Evolutionary conservation across 1,284 basidiomycete genomes (phyloP), one percentile per base, ranked within the genome.

Genomic region (Apiotrichum veenhuisii): DNA sequence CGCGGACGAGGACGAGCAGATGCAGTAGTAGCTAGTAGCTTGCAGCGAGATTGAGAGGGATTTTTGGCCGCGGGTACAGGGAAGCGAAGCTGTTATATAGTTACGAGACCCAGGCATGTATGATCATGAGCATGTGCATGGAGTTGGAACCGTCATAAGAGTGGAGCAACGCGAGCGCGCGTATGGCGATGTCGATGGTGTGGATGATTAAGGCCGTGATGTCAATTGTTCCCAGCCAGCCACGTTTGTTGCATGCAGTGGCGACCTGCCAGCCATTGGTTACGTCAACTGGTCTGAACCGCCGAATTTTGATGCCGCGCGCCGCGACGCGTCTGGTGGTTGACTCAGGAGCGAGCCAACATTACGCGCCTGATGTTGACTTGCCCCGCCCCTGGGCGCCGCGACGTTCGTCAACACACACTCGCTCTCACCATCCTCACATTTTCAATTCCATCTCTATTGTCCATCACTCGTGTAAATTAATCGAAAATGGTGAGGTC

Each of bases 1-100:
- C 59, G 80, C 79, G 36, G 87, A 85, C 66, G 87, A 87, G 2
- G 85, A 86, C 61, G 59, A 64, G 56, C 60, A 58, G 49, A 58
- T 62, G 60, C 51, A 60, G 37, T 54, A 43, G 36, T 33, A 3
- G 30, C 17, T 25, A 22, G n/a, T 18, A 22, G n/a, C n/a, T n/a
- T n/a, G n/a, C n/a, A n/a, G n/a, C n/a, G 30, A 18, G 38, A 27
- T 11, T 9, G 30, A 10, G 36, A 11, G 48, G 25, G 25, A 27
- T 22, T 18, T 11, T 18, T 18, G 20, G 18, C 20, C 15, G 37
- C 26, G 36, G 25, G 26, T n/a, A n/a, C n/a, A n/a, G n/a, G n/a
- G n/a, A n/a, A n/a, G n/a, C 1, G 20, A 33, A 22, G 41, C 41
- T 52, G 50, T 23, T 54, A 33, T 40, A 54, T 54, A 48, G 52